Evolutionary conservation across 805 yeast genomes (phyloP).

Genomic region (Torulaspora franciscae): DNA sequence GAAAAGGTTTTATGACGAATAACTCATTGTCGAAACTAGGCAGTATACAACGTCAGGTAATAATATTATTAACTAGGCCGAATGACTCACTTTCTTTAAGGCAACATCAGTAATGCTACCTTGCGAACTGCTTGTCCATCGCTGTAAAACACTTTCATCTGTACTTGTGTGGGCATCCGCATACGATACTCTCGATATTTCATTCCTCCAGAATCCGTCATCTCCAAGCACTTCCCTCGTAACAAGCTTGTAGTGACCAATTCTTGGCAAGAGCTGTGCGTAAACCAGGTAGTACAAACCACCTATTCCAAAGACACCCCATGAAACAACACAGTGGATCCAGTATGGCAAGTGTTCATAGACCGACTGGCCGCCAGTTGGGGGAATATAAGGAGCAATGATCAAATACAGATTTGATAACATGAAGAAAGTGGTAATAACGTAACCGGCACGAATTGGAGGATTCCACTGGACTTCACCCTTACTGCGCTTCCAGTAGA

Average conservation of each 20-base stretch:
- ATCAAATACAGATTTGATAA: slow-evolving; percentile 63
- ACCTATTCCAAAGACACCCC: slow-evolving; percentile 68
- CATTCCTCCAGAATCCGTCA: slow-evolving; percentile 71
- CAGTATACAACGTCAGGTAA: no score
- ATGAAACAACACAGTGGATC: slow-evolving; percentile 75
- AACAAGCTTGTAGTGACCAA: slow-evolving; percentile 49
- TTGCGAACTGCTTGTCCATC: slow-evolving; percentile 1
- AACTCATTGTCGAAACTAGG: no score
- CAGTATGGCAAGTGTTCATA: slow-evolving; percentile 70
- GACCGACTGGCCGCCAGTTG: slow-evolving; percentile 58
- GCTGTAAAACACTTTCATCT: slow-evolving; percentile 9
- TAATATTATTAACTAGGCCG: neutral
- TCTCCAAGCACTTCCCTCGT: slow-evolving; percentile 53
- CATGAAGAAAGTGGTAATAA: slow-evolving; percentile 60
- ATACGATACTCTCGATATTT: slow-evolving; percentile 36
- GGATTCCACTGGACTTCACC: slow-evolving; percentile 63
- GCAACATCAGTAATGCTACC: neutral
- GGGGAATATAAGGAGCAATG: slow-evolving; percentile 77
- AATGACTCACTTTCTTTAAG: neutral
- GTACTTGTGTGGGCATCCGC: slow-evolving; percentile 7
- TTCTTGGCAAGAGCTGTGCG: slow-evolving; percentile 53
- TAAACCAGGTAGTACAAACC: slow-evolving; percentile 62
- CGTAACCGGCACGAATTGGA: slow-evolving; percentile 59
- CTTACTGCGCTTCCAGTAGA: slow-evolving; percentile 47
- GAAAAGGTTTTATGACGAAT: no score